Conservation (phyloP, 2,329 filamentous ascomycete species). For the Trichoderma koningii region DNA sequence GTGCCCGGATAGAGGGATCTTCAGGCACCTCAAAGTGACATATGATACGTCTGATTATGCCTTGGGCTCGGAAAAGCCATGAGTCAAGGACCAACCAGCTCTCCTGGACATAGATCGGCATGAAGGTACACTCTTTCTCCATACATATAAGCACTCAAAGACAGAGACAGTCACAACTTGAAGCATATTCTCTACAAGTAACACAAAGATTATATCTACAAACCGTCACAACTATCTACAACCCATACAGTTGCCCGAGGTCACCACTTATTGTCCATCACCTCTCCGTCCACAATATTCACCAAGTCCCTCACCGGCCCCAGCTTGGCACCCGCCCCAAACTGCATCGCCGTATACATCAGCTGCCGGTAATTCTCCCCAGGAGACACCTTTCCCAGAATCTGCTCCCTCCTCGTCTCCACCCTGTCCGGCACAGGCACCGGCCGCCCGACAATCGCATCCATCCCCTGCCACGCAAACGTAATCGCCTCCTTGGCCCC, state of each 20-base stretch:
- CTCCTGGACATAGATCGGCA: no score
- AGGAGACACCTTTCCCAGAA: constrained; percentile 58
- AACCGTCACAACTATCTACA: no score
- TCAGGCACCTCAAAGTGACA: no score
- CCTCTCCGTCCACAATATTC: constrained; percentile 51
- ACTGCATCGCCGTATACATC: constrained; percentile 54
- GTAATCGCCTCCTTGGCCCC: constrained; percentile 55
- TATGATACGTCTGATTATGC: no score
- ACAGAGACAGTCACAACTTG: neutral
- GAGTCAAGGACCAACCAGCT: no score
- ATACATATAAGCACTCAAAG: neutral
- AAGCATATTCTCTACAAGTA: neutral
- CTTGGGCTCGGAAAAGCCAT: no score
- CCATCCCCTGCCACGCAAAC: constrained; percentile 61
- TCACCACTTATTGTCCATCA: constrained; percentile 48
- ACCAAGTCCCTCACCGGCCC: constrained; percentile 53
- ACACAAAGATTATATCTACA: neutral
- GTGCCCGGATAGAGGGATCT: no score
- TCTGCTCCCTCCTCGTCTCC: constrained; percentile 52
- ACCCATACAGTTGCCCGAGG: neutral
- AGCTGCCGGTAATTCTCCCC: constrained; percentile 57
- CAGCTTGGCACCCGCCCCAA: constrained; percentile 50
- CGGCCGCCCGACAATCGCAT: constrained; percentile 56
- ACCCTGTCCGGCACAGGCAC: constrained; percentile 56
- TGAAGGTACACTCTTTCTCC: no score